Evolutionary conservation across 345 rosid species (phyloP).

Genomic region (Schrenkiella parvula): DNA sequence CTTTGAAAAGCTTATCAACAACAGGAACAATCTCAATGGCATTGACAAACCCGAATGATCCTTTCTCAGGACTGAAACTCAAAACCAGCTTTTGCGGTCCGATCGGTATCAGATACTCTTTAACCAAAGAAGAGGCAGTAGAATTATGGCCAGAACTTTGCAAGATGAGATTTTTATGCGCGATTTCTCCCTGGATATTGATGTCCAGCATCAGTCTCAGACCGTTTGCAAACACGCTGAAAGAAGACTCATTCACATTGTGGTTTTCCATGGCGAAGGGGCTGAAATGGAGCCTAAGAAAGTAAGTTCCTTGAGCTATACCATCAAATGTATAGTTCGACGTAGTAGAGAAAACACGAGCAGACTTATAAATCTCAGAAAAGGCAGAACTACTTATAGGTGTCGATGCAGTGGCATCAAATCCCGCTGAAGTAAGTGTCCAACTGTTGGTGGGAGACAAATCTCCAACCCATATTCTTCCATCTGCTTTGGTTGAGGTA

Average conservation of each 20-base stretch:
- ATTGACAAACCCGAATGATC: slow-evolving; percentile 76
- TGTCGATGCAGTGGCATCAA: slow-evolving; percentile 32
- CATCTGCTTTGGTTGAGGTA: slow-evolving; percentile 44
- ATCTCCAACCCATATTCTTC: slow-evolving; percentile 82
- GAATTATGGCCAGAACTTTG: slow-evolving; percentile 33
- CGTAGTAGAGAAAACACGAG: slow-evolving; percentile 44
- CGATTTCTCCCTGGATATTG: slow-evolving; percentile 55
- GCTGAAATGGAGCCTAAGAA: slow-evolving; percentile 77
- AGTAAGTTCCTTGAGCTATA: slow-evolving; percentile 43
- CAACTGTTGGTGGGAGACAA: slow-evolving; percentile 41
- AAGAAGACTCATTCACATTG: slow-evolving; percentile 57
- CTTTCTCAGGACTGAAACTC: slow-evolving; percentile 53
- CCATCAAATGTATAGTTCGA: slow-evolving; percentile 58
- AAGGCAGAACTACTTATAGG: slow-evolving; percentile 38
- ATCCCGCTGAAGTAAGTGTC: slow-evolving; percentile 40
- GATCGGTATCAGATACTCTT: slow-evolving; percentile 32
- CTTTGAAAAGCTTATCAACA: slow-evolving; percentile 42
- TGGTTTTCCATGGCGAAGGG: slow-evolving; percentile 48
- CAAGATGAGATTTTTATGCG: slow-evolving; percentile 38
- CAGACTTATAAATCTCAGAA: slow-evolving; percentile 50
- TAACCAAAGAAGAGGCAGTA: slow-evolving; percentile 23
- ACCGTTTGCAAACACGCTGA: slow-evolving; percentile 54
- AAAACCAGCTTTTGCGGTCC: slow-evolving; percentile 20
- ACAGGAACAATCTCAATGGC: slow-evolving; percentile 69
- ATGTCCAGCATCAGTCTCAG: slow-evolving; percentile 47